Evolutionary conservation across 2,329 filamentous ascomycete genomes (phyloP), one percentile per base, ranked within the genome.

Genomic region (Alternaria infectoria): DNA sequence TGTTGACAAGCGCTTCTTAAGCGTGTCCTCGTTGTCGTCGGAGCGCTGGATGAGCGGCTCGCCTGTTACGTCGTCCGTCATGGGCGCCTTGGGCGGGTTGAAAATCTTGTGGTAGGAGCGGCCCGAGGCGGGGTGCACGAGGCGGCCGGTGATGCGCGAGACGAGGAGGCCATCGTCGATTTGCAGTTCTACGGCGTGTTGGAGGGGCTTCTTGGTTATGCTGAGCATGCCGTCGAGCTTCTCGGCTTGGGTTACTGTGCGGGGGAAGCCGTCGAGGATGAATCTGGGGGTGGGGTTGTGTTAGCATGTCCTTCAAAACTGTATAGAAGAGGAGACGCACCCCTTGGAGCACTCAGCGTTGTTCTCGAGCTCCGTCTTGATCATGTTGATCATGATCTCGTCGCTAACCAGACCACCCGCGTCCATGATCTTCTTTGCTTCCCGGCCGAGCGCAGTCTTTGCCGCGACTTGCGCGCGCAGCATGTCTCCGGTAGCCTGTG

Each of bases 391-490:
- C 88, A 99, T 95, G 80, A 99, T 99, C 80, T 98, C 95, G 83
- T 99, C 96, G 82, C 93, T 97, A 81, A 99, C 96, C 63, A 99
- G 89, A 73, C 95, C 95, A 75, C 96, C 96, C 81, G 95, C 91
- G 80, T 99, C 96, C 96, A 99, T 99, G 83, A 99, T 99, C 90
- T 98, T 98, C 90, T 99, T 99, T 71, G 96, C 96, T 86, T 97
- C 93, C 79, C 92, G 89, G 74, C 96, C 96, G 70, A 99, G 89
- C 64, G 92, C 84, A 61, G 96, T 99, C 90, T 98, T 97, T 85
- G 97, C 96, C 70, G 95, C 92, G 79, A 99, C 96, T 83, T 99
- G 96, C 72, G 94, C 97, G 78, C 96, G 93, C 78, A 99, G 89
- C 96, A 99, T 99, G 84, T 99, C 96, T 81, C 96, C 96, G 64